Evolutionary conservation across 768 basidiomycete genomes (phyloP), one percentile per base, ranked within the genome.

Genomic region (Calvatia gigantea): DNA sequence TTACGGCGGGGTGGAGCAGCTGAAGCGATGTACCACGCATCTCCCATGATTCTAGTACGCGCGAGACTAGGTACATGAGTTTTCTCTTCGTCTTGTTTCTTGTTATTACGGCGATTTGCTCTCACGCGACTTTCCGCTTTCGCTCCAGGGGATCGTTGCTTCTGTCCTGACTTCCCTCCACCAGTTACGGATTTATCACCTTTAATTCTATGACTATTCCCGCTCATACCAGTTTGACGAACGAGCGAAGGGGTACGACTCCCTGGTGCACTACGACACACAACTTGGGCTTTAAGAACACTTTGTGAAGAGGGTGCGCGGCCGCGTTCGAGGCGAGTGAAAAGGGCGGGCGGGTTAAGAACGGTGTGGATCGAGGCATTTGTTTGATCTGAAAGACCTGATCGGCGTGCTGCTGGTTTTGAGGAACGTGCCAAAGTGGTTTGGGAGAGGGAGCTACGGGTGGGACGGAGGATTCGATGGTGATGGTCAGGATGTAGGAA

Each of bases 251-350:
- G 73, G 0, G 81, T 72, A 2, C 87, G 76, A 43, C 86, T 88
- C 4, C 77, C 78, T 3, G 89, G 87, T 4, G 87, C 85, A 62
- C 87, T 88, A 49, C 82, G 73, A 64, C 89, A 90, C 42, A 84
- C 71, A 27, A 89, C 88, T 28, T 75, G 73, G 31, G 81, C 81
- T 27, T 73, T 73, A 15, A 75, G 76, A 4, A 90, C 75, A 12
- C 73, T 67, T 33, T 70, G 67, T 43, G 73, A 73, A 25, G 63
- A 65, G 6, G 68, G 60, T 5, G 76, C 65, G 38, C 72, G 62
- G 4, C 71, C 73, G 12, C 69, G 62, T 45, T 71, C 72, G 11
- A 77, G 62, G 37, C 65, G 68, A 8, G 66, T 61, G 41, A 76
- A 73, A 23, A 78, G 61, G 4, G 72, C 65, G 1, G 76, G 73